Evolutionary conservation across 2,329 filamentous ascomycete genomes (phyloP).

Genomic region (Mycosphaerelloides madeirae): DNA sequence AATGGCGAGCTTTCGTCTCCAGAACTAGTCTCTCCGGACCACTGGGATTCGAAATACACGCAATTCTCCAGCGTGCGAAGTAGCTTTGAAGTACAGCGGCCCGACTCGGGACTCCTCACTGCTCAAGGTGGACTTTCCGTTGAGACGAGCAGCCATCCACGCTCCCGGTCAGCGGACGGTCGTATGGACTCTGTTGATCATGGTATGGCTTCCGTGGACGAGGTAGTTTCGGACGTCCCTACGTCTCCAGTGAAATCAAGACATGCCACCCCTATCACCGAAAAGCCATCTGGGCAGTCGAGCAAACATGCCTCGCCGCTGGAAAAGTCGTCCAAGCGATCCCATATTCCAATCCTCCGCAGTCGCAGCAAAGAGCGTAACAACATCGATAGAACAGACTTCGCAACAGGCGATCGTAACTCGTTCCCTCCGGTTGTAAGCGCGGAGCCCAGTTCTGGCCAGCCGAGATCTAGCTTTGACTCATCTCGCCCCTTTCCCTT

Average conservation of each 20-base stretch:
- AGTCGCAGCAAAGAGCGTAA: slow-evolving; percentile 33
- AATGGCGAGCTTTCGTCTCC: slow-evolving; percentile 34
- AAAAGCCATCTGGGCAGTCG: slow-evolving; percentile 17
- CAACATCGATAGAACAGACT: slow-evolving; percentile 30
- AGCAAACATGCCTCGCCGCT: slow-evolving; percentile 20
- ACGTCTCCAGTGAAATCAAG: slow-evolving; percentile 8
- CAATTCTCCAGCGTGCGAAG: slow-evolving; percentile 17
- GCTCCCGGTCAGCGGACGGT: slow-evolving; percentile 22
- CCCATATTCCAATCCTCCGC: slow-evolving; percentile 40
- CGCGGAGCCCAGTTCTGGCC: slow-evolving; percentile 7
- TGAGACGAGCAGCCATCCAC: slow-evolving; percentile 13
- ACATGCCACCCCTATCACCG: slow-evolving; percentile 1
- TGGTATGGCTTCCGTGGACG: slow-evolving; percentile 11
- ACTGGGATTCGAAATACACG: slow-evolving; percentile 30
- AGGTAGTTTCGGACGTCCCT: slow-evolving; percentile 10
- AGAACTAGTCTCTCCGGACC: slow-evolving; percentile 39
- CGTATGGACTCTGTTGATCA: slow-evolving; percentile 13
- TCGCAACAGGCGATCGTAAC: slow-evolving; percentile 16
- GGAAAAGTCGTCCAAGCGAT: slow-evolving; percentile 34
- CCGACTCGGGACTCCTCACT: slow-evolving; percentile 1
- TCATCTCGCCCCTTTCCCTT: slow-evolving; percentile 34
- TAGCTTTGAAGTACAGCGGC: slow-evolving; percentile 6
- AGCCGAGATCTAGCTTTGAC: slow-evolving; percentile 30
- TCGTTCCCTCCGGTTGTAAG: slow-evolving; percentile 14
- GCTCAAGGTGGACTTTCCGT: slow-evolving; percentile 18